Base-by-base conservation (phyloP, 176 grass and related monocot genomes). In the Avena insularis region DNA sequence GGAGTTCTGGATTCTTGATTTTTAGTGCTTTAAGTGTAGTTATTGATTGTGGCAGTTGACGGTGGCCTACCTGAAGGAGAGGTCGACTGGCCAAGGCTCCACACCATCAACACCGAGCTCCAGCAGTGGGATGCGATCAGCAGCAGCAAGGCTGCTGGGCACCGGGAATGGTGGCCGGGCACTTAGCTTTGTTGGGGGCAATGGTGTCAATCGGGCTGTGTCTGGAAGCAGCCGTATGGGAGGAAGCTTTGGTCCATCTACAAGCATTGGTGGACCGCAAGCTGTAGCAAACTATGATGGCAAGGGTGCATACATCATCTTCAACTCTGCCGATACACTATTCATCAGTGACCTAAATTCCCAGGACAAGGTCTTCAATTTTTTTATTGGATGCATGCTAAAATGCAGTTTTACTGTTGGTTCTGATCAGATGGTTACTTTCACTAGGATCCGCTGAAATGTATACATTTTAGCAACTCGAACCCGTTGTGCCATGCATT, bases 331-430 rank as follows among this genome's bases (percentile, higher is more conserved):
- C 0, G 97, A 99, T 71, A 99, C 97, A 14, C 71, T 99, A 29
- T 96, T 96, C 83, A 86, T 99, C 46, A 99, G 89, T 62, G 94
- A 99, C 81, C 94, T 99, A 58, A 94, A 96, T 92, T 99, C 97
- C 4, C 90, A 92, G 38, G 92, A 99, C 36, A 99, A 96, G 94
- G 97, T 99, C 86, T 43, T 72, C 12, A 89, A 19, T 78, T 27
- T 15, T 91, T 91, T 51, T 73, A 55, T 51, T 68, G 21, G 47
- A 55, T 71, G 17, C 29, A 57, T 78, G 69, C 47, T 66, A 29
- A 43, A 43, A 7, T 40, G 54, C 33, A 29, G 23, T 71, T 82
- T 13, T 77, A 75, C 15, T 35, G 12, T 75, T 43, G 57, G 50
- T 82, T 86, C 88, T 79, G 64, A 83, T 60, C 47, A 81, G 55